Percentiles rank a stretch among this genome's conserved stretches.
phyloP scores from a whole-genome alignment of 2,329 filamentous ascomycete genomes.

The Lomentospora prolificans region DNA sequence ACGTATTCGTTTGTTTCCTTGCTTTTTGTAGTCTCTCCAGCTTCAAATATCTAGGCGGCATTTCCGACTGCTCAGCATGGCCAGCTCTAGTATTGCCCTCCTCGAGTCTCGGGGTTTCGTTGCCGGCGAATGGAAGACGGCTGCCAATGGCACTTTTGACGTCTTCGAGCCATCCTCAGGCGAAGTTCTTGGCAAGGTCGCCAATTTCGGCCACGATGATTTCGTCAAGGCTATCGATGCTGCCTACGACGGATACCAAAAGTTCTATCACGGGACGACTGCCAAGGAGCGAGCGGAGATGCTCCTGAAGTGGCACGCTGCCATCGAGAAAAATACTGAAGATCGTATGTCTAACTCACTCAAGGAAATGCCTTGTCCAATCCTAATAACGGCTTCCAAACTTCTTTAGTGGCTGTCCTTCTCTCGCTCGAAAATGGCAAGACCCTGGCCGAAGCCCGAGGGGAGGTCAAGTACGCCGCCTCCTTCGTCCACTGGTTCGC shows the following conservation, averaged over 20 bases:
- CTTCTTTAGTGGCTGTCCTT: slow-evolving; percentile 41
- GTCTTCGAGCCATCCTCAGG: not conserved
- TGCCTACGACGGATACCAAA: not conserved
- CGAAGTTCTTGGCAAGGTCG: not conserved
- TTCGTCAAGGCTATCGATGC: not conserved
- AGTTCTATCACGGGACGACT: not conserved
- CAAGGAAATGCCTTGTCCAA: not conserved
- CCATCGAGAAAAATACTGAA: not conserved
- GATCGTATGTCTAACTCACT: not conserved
- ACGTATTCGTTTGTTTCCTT: too few species aligned
- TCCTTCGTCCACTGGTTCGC: slow-evolving; percentile 75
- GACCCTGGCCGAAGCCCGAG: slow-evolving; percentile 63
- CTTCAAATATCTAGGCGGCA: not conserved
- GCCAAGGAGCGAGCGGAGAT: not conserved
- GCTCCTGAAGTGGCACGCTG: not conserved
- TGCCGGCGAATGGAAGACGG: not conserved
- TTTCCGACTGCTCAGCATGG: not conserved
- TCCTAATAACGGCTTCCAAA: not conserved
- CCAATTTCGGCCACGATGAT: not conserved
- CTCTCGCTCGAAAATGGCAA: slow-evolving; percentile 69
- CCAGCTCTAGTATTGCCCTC: not conserved
- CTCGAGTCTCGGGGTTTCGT: not conserved
- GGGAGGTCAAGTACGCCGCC: slow-evolving; percentile 63
- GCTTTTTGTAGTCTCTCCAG: too few species aligned
- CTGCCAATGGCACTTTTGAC: not conserved